These are phyloP conservation scores for Helicocarpus griseus DNA, from an alignment of 2,329 filamentous ascomycete genomes.

Conservation along the genomic window DNA sequence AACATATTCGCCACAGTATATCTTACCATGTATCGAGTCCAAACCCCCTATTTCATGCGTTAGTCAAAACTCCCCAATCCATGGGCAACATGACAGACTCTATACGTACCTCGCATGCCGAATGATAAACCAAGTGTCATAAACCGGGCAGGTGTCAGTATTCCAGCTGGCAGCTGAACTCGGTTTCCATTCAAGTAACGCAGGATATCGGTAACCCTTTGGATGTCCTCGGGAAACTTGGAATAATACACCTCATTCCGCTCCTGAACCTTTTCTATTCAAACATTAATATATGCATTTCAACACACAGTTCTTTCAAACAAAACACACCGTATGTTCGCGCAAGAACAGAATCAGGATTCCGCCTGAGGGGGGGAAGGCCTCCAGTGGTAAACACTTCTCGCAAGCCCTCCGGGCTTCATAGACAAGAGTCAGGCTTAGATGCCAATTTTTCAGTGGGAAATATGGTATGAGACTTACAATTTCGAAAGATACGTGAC, in stretches of 20 bases:
- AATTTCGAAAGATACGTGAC: slow-evolving; percentile 75
- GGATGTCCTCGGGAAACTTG: slow-evolving; percentile 75
- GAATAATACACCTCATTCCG: slow-evolving; percentile 71
- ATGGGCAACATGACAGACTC: background rate
- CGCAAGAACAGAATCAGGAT: slow-evolving; percentile 65
- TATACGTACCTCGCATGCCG: slow-evolving; percentile 54
- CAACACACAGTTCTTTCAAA: background rate
- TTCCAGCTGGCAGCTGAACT: slow-evolving; percentile 62
- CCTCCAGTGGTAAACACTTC: slow-evolving; percentile 83
- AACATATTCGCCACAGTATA: background rate
- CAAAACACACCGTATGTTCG: slow-evolving; percentile 50
- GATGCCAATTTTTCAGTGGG: background rate
- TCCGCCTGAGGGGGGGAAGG: slow-evolving; percentile 63
- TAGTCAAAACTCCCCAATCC: background rate
- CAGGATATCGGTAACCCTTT: slow-evolving; percentile 57
- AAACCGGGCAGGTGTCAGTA: slow-evolving; percentile 63
- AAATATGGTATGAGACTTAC: slow-evolving; percentile 25
- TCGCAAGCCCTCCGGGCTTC: slow-evolving; percentile 59
- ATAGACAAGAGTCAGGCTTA: slow-evolving; percentile 1
- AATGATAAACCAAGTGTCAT: slow-evolving; percentile 69
- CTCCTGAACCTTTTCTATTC: slow-evolving; percentile 50
- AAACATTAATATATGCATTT: background rate
- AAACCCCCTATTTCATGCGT: slow-evolving; percentile 47
- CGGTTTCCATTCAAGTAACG: slow-evolving; percentile 53
- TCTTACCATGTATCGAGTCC: slow-evolving; percentile 56